Evolutionary conservation across 768 basidiomycete genomes (phyloP), one percentile per base, ranked within the genome.

Genomic region (Leccinum obscurum): DNA sequence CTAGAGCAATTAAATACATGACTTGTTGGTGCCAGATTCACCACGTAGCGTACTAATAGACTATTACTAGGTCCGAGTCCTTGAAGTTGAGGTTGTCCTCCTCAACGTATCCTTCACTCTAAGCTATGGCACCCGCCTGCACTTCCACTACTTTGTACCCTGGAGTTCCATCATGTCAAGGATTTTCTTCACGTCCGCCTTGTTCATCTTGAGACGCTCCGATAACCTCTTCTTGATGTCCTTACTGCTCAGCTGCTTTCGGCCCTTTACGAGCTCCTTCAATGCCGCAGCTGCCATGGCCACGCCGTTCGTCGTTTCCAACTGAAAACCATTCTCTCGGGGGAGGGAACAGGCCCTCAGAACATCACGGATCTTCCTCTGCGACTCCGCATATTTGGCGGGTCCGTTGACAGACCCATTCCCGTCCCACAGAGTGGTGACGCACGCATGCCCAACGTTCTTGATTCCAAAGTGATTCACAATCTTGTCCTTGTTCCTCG

Each of bases 381-480:
- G 49, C 20, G 68, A 70, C 52, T 69, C 57, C 4, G 14, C 3
- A 14, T 65, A 66, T 28, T 66, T 61, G 24, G 15, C 15, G n/a
- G 9, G 41, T 44, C 41, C n/a, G 10, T 44, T 2, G n/a, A 39
- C 15, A 7, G 37, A 20, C 41, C 5, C 41, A 20, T 44, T 2
- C 9, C 41, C 41, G 10, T 20, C n/a, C 41, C 10, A 1, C 41
- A 62, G 54, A 0, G 62, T 55, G 1, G 66, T 64, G 9, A 68
- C 54, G 52, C 72, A 74, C 4, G 64, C 72, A 26, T 71, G 69
- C 1, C 61, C 67, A 22, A 51, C 41, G 57, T 55, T 65, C 28
- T 4, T 4, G 3, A 24, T 22, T 1, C 63, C 63, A 30, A 54
- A 58, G 1, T 8, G 13, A 10, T 46, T 26, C 8, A 72, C 60